Conservation (phyloP, 305 asterid species). For the Fraxinus nigra region DNA sequence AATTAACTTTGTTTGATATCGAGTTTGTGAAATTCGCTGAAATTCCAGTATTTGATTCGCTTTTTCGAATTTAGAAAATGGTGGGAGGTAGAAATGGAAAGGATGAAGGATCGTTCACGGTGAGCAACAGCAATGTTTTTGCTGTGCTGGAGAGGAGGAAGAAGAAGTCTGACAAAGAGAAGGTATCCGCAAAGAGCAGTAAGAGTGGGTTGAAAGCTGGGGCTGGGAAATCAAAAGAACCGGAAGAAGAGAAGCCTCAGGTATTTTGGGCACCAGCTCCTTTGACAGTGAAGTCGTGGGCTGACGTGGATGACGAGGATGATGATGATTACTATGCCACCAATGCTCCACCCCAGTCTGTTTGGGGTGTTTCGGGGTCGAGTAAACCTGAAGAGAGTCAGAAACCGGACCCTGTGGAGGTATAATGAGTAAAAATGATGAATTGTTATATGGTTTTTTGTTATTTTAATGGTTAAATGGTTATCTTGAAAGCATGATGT, state of each 20-base stretch:
- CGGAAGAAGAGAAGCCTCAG: conserved; percentile 42
- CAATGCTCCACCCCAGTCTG: conserved; percentile 78
- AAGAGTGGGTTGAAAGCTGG: conserved; percentile 31
- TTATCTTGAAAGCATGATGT: neutral
- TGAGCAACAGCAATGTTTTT: conserved; percentile 54
- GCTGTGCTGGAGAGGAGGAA: conserved; percentile 62
- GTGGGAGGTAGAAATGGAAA: conserved; percentile 51
- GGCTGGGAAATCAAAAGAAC: conserved; percentile 47
- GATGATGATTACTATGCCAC: conserved; percentile 94
- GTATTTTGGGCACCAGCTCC: conserved; percentile 96
- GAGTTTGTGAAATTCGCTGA: neutral
- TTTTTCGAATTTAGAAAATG: conserved; percentile 36
- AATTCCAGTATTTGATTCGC: neutral
- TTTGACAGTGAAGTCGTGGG: conserved; percentile 83
- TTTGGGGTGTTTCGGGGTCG: conserved; percentile 51
- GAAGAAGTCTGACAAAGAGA: conserved; percentile 60
- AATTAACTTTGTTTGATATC: conserved; percentile 4
- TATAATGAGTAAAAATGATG: conserved; percentile 21
- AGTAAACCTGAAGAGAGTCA: conserved; percentile 28
- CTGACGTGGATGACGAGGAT: conserved; percentile 95
- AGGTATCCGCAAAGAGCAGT: conserved; percentile 42
- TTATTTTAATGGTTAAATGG: neutral
- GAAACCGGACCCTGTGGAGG: conserved; percentile 45
- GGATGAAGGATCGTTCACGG: conserved; percentile 48
- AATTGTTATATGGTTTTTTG: neutral